Evolutionary conservation across 371 early-diverging fungal species (phyloP).

Genomic region (Lichtheimia ramosa): DNA sequence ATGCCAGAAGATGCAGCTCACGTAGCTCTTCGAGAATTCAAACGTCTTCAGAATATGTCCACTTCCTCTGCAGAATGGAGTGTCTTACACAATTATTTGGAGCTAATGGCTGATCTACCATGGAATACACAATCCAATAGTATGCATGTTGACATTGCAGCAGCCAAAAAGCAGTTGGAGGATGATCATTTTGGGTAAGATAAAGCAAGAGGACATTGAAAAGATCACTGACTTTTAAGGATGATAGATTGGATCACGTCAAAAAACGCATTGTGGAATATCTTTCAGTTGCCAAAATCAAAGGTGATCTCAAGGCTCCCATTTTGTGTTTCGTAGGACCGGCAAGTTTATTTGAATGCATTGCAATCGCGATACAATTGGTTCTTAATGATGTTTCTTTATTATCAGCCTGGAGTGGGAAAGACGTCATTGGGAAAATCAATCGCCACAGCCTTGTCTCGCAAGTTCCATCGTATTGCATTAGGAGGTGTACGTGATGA

Average conservation of each 20-base stretch:
- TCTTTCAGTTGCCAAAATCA: conserved; percentile 74
- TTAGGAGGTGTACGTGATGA: conserved; percentile 88
- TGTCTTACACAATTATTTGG: conserved; percentile 74
- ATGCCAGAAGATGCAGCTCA: conserved; percentile 67
- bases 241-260: conserved; percentile 60
- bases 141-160: conserved; percentile 57
- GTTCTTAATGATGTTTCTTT: neutral
- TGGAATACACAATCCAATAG: conserved; percentile 64
- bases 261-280: conserved; percentile 83
- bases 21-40: conserved; percentile 68
- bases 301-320: conserved; percentile 73
- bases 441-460: conserved; percentile 73
- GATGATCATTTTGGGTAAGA: conserved; percentile 75
- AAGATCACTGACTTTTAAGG: neutral
- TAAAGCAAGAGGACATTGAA: neutral
- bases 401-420: conserved; percentile 67
- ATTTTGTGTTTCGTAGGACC: conserved; percentile 80
- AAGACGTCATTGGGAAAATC: conserved; percentile 82
- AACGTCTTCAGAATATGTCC: conserved; percentile 70
- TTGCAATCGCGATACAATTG: neutral
- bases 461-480: conserved; percentile 81
- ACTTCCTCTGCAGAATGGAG: conserved; percentile 79
- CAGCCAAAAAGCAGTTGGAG: conserved; percentile 70
- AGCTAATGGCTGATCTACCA: conserved; percentile 76
- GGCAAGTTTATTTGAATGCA: conserved; percentile 16